Evolutionary conservation across 441 rosid genomes (phyloP), one percentile per base, ranked within the genome.

Genomic region (Euphorbia schlechtendalii): DNA sequence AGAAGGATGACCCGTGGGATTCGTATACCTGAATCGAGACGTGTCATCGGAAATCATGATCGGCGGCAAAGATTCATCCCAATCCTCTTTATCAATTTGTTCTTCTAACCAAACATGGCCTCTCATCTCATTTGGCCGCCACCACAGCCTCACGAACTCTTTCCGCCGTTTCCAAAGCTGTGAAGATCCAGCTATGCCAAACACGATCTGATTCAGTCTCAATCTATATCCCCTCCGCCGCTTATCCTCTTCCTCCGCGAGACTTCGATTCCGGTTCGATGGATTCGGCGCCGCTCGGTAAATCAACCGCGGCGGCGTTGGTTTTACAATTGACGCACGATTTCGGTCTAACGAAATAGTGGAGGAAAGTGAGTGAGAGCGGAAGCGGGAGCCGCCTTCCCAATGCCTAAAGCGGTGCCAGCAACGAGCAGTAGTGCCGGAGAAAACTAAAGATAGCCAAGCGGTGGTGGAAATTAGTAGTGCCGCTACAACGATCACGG

Each of bases 61-160:
- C 0, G 81, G 77, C 18, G 96, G 98, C 73, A 87, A 81, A 20
- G 86, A 82, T 69, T 77, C 81, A 67, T 82, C 89, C 48, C 72
- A 74, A 65, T 83, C 82, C 58, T 68, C 65, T 2, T 54, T 71
- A 36, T 78, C 51, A 40, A 83, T 75, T 55, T 59, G 69, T 72
- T 92, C 93, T 63, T 92, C 98, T 27, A 92, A 70, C 98, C 98
- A 92, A 9, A 89, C 86, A 34, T 87, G 82, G 30, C 98, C 96
- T 40, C 93, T 86, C 92, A 82, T 83, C 52, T 67, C 74, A n/a
- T 65, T 55, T 36, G 84, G 81, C 28, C 82, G 86, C 96, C 96
- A 92, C 98, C 96, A 92, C 14, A 92, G 82, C 75, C 90, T 76
- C 66, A 89, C 80, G n/a, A 86, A 84, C 74, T 92, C 93, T 75